phyloP scores from a whole-genome alignment of 345 rosid genomes.

The Microcos paniculata region DNA sequence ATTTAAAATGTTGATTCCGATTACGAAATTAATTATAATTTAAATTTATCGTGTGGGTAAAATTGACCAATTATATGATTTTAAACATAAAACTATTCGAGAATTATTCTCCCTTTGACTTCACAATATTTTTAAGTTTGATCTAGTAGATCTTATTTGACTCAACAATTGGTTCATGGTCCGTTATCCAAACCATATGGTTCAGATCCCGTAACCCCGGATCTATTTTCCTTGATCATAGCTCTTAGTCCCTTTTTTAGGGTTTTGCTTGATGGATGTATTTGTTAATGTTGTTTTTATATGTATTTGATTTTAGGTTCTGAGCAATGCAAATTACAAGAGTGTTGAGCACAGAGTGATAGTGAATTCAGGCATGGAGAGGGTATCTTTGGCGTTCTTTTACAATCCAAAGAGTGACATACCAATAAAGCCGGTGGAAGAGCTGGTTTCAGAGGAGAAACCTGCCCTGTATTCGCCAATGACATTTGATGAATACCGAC shows the following conservation, averaged over 20 bases:
- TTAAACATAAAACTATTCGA: neutral
- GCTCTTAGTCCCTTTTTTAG: no score
- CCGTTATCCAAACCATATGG: no score
- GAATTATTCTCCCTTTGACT: neutral
- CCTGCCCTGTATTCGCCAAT: conserved; percentile 65
- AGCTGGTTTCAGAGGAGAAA: conserved; percentile 51
- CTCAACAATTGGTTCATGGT: no score
- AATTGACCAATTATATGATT: no score
- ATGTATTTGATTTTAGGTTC: conserved; percentile 39
- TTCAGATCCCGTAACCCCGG: no score
- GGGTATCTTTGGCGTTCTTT: conserved; percentile 86
- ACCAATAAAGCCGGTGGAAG: conserved; percentile 63
- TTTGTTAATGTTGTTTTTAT: neutral
- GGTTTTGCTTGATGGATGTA: neutral
- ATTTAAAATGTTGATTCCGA: no score
- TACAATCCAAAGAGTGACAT: conserved; percentile 89
- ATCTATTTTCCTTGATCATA: no score
- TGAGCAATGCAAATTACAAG: conserved; percentile 82
- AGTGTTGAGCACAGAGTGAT: conserved; percentile 94
- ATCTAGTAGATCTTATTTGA: no score
- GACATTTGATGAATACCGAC: conserved; percentile 88
- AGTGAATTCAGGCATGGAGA: conserved; percentile 61
- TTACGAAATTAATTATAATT: no score
- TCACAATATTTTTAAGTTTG: no score
- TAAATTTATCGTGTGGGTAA: no score